A percentile compares a stretch with the other conserved stretches of the same genome.
Evolutionary conservation across 2,329 filamentous ascomycete genomes (phyloP).

Genomic region (Colletotrichum neosansevieriae): DNA sequence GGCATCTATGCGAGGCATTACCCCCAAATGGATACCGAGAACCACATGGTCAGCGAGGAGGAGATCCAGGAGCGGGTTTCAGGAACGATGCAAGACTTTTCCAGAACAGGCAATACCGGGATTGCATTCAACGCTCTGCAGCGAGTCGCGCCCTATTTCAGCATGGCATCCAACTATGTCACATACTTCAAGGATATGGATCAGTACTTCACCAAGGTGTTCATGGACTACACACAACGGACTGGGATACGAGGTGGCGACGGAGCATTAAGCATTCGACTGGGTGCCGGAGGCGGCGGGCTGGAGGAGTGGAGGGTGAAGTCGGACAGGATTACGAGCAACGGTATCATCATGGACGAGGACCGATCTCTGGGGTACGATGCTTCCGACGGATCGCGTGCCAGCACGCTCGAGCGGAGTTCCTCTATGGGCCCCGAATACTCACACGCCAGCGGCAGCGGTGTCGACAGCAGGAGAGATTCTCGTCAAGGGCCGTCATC

Average conservation of each 20-base stretch:
- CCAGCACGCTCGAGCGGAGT: conserved; percentile 48
- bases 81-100: conserved; percentile 46
- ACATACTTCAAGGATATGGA: conserved; percentile 66
- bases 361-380: conserved; percentile 43
- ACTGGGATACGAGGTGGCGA: conserved; percentile 48
- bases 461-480: conserved; percentile 38
- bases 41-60: conserved; percentile 61
- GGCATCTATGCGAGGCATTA: conserved; percentile 77
- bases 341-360: conserved; percentile 55
- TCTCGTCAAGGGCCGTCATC: conserved; percentile 46
- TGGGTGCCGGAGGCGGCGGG: conserved; percentile 61
- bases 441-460: conserved; percentile 25
- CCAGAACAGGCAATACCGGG: conserved; percentile 56
- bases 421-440: conserved; percentile 46
- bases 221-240: conserved; percentile 54
- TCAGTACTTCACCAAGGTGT: conserved; percentile 58
- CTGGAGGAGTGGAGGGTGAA: conserved; percentile 66
- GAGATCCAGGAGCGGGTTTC: conserved; percentile 46
- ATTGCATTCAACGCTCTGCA: conserved; percentile 63
- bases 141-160: conserved; percentile 63
- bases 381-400: conserved; percentile 45
- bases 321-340: conserved; percentile 55
- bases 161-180: conserved; percentile 69
- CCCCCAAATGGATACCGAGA: conserved; percentile 73
- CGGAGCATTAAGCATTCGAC: conserved; percentile 53